Evolutionary conservation across 352 stramenopile species (phyloP).

Genomic region (Pythium monospermum): DNA sequence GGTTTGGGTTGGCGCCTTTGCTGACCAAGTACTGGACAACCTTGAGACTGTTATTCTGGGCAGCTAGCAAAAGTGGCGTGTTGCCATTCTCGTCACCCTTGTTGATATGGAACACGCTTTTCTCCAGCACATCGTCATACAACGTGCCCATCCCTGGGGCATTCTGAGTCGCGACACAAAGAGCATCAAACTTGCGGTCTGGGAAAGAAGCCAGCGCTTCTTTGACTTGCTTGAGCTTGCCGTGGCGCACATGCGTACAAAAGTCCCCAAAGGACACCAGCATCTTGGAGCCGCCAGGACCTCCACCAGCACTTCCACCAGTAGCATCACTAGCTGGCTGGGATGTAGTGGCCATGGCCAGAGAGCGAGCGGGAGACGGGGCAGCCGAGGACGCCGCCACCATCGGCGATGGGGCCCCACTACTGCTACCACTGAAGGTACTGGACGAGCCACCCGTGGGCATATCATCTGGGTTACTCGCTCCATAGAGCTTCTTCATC

Average conservation of each 20-base stretch:
- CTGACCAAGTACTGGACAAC: constrained; percentile 87
- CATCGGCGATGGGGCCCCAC: neutral
- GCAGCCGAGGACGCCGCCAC: neutral
- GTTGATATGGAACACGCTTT: constrained; percentile 87
- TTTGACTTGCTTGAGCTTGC: constrained; percentile 86
- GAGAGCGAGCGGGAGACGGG: constrained; percentile 1
- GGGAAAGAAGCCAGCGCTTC: constrained; percentile 79
- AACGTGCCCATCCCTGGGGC: constrained; percentile 82
- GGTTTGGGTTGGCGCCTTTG: constrained; percentile 89
- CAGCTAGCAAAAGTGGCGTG: constrained; percentile 79
- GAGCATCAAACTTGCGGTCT: constrained; percentile 82
- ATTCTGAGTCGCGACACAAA: constrained; percentile 67
- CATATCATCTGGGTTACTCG: constrained; percentile 11
- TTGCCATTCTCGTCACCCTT: constrained; percentile 89
- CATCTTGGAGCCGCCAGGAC: constrained; percentile 22
- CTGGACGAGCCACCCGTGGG: neutral
- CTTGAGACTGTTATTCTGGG: constrained; percentile 87
- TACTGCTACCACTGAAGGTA: neutral
- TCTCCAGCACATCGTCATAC: constrained; percentile 89
- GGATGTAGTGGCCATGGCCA: neutral
- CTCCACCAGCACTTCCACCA: neutral
- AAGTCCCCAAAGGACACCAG: constrained; percentile 72
- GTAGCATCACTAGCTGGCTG: neutral
- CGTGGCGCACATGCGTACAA: constrained; percentile 79
- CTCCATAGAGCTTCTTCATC: constrained; percentile 40